A percentile compares a stretch with the other conserved stretches of the same genome.
phyloP scores from a whole-genome alignment of 192 early-diverging fungal species.

The Coemansia sp. region DNA sequence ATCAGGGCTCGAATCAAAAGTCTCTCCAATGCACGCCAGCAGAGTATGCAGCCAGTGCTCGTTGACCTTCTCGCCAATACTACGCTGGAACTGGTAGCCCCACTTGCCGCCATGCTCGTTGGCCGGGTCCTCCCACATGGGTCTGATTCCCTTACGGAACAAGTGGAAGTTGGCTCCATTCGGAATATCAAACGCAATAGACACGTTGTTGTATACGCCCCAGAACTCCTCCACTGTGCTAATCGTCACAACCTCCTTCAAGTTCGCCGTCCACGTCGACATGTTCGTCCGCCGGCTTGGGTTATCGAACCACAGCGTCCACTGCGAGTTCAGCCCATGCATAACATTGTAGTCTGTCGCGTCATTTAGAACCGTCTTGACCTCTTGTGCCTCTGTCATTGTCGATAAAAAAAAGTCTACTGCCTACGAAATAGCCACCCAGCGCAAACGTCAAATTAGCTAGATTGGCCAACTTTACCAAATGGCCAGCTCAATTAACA shows the following conservation, averaged over 20 bases:
- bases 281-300: slow-evolving; percentile 74
- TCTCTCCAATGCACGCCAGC: slow-evolving; percentile 86
- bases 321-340: slow-evolving; percentile 83
- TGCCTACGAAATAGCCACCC: neutral
- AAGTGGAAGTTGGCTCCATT: slow-evolving; percentile 89
- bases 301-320: slow-evolving; percentile 96
- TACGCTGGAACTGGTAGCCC: slow-evolving; percentile 71
- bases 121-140: slow-evolving; percentile 91
- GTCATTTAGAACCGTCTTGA: slow-evolving; percentile 60
- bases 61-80: slow-evolving; percentile 74
- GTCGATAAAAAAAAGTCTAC: neutral
- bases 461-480: neutral
- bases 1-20: slow-evolving; percentile 72
- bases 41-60: slow-evolving; percentile 83
- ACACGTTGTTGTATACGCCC: slow-evolving; percentile 91
- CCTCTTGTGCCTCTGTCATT: slow-evolving; percentile 37
- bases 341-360: slow-evolving; percentile 75
- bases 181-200: slow-evolving; percentile 68
- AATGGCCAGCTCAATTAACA: neutral
- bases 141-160: slow-evolving; percentile 88
- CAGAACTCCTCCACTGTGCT: slow-evolving; percentile 96
- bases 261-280: slow-evolving; percentile 75
- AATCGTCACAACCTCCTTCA: slow-evolving; percentile 90
- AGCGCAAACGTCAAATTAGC: neutral
- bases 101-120: slow-evolving; percentile 94